phyloP scores from a whole-genome alignment of 371 early-diverging fungal genomes.

The Chytridium lagenaria region DNA sequence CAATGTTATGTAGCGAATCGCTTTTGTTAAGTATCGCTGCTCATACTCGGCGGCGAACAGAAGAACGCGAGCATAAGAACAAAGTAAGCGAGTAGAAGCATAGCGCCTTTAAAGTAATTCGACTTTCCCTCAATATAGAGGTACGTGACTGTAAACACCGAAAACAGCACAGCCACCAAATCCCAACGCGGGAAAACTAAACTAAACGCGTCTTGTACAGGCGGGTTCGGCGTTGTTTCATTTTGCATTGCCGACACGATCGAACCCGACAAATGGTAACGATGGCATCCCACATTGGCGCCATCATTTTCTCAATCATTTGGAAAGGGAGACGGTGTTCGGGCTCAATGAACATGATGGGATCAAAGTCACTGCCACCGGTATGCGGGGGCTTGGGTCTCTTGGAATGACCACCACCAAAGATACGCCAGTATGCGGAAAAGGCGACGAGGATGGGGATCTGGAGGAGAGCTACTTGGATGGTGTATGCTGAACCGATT shows the following conservation, averaged over 20 bases:
- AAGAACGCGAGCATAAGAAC: conserved; percentile 81
- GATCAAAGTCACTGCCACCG: background rate
- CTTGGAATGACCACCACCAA: conserved; percentile 6
- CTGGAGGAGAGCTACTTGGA: conserved; percentile 94
- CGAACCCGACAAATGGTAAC: background rate
- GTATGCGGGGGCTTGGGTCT: background rate
- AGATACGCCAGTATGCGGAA: conserved; percentile 64
- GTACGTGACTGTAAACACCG: conserved; percentile 80
- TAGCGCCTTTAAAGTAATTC: conserved; percentile 96
- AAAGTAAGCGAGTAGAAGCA: conserved; percentile 81
- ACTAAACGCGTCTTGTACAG: conserved; percentile 59
- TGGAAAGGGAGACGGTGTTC: background rate
- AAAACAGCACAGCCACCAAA: conserved; percentile 81
- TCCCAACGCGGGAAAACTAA: conserved; percentile 95
- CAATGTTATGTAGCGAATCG: no score
- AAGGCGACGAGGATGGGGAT: conserved; percentile 91
- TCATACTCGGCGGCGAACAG: conserved; percentile 62
- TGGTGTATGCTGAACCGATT: conserved; percentile 95
- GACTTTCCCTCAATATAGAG: conserved; percentile 93
- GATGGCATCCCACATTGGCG: background rate
- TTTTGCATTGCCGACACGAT: background rate
- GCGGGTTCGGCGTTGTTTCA: background rate
- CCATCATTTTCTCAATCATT: conserved; percentile 2
- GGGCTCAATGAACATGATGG: background rate
- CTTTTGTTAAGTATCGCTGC: conserved; percentile 34